These are phyloP conservation scores for Trichoderma sp. DNA, from an alignment of 2,329 filamentous ascomycete species.

Conservation along the genomic window DNA sequence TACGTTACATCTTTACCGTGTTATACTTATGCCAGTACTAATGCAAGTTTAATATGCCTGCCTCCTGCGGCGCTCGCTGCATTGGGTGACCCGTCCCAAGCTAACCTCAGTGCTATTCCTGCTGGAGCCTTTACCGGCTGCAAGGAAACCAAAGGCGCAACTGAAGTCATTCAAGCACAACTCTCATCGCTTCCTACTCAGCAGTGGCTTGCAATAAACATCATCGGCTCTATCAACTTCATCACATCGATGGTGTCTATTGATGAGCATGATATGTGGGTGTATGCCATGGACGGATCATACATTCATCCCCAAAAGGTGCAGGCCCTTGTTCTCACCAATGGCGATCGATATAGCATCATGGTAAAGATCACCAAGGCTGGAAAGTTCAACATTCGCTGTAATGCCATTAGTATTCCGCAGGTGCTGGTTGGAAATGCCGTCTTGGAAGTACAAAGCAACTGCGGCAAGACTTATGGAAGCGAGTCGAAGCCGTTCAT, in stretches of 20 bases:
- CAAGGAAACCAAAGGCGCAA: slow-evolving; percentile 44
- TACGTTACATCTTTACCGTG: slow-evolving; percentile 23
- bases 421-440: slow-evolving; percentile 59
- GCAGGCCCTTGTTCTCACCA: slow-evolving; percentile 49
- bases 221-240: slow-evolving; percentile 55
- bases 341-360: slow-evolving; percentile 55
- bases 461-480: not conserved
- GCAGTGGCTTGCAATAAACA: slow-evolving; percentile 54
- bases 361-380: slow-evolving; percentile 48
- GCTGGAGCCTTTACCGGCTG: slow-evolving; percentile 49
- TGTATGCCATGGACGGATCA: slow-evolving; percentile 56
- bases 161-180: slow-evolving; percentile 45
- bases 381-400: slow-evolving; percentile 56
- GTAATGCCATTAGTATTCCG: slow-evolving; percentile 48
- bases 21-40: not conserved
- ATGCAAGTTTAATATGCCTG: not conserved
- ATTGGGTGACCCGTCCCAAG: not conserved
- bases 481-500: slow-evolving; percentile 46
- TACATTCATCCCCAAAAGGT: slow-evolving; percentile 55
- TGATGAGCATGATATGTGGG: slow-evolving; percentile 54
- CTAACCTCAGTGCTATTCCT: slow-evolving; percentile 38
- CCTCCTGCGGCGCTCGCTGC: not conserved
- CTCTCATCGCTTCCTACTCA: slow-evolving; percentile 1
- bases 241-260: slow-evolving; percentile 49
- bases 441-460: slow-evolving; percentile 41